Conservation (phyloP, 192 early-diverging fungal genomes). For the Allomyces javanicus region DNA sequence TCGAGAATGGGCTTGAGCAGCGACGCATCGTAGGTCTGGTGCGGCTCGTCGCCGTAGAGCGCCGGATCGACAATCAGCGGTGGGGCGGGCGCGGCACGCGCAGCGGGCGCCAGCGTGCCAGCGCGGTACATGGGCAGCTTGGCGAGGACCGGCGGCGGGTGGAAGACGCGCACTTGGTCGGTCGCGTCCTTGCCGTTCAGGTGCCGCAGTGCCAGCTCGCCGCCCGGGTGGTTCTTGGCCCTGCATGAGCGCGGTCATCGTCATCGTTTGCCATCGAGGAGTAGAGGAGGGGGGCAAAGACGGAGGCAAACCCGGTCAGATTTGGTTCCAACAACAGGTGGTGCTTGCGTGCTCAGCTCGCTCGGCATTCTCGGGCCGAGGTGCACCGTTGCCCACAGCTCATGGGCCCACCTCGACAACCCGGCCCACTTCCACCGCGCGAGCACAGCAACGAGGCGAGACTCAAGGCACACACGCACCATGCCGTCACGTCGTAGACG, state of each 20-base stretch:
- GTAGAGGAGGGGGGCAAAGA: no score
- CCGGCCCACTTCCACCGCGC: no score
- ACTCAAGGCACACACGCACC: slow-evolving; percentile 6
- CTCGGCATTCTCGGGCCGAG: no score
- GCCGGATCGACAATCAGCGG: slow-evolving; percentile 9
- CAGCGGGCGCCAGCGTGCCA: slow-evolving; percentile 17
- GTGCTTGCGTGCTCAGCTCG: no score
- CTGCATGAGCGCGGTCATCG: background rate
- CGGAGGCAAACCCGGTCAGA: no score
- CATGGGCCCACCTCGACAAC: no score
- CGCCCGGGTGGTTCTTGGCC: slow-evolving; percentile 68
- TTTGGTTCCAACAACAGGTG: no score
- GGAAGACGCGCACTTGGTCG: slow-evolving; percentile 67
- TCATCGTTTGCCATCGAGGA: no score
- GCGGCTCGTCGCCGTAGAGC: background rate
- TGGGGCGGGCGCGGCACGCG: slow-evolving; percentile 13
- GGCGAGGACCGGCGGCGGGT: slow-evolving; percentile 58
- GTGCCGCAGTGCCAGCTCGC: slow-evolving; percentile 69
- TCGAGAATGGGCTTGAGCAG: background rate
- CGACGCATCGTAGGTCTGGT: background rate
- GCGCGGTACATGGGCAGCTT: slow-evolving; percentile 62
- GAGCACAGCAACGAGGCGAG: no score
- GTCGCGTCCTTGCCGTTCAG: slow-evolving; percentile 80
- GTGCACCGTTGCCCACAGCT: no score
- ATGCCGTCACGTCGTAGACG: background rate